A percentile compares a stretch with the other conserved stretches of the same genome.
Conservation (phyloP, 768 basidiomycete species). For the Austroboletus eburneus region DNA sequence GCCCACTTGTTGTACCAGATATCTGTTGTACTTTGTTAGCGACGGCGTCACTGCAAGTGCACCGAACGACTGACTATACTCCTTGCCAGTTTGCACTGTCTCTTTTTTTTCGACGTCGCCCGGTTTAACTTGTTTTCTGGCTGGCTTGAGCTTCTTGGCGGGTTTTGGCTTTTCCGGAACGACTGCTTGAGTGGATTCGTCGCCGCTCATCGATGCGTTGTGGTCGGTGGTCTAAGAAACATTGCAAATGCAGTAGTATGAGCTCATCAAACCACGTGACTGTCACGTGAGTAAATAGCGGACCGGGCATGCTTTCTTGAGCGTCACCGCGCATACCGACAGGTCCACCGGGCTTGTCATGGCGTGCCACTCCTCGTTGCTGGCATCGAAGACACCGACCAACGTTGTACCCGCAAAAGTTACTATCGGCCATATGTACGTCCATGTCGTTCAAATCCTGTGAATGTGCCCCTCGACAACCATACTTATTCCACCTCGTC, state of each 20-base stretch:
- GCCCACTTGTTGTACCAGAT: conserved; percentile 99
- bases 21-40: conserved; percentile 43
- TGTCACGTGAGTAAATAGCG: conserved; percentile 15
- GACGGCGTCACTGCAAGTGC: neutral
- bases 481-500: conserved; percentile 6
- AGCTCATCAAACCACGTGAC: conserved; percentile 19
- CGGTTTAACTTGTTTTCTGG: conserved; percentile 88
- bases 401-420: conserved; percentile 41
- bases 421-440: conserved; percentile 62
- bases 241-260: neutral
- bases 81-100: conserved; percentile 88
- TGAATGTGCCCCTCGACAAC: neutral
- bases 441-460: conserved; percentile 10
- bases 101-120: conserved; percentile 90
- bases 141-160: conserved; percentile 77
- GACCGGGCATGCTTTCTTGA: conserved; percentile 12
- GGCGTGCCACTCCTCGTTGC: conserved; percentile 44
- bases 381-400: conserved; percentile 42
- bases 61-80: conserved; percentile 73
- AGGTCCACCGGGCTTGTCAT: conserved; percentile 26
- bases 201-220: conserved; percentile 29
- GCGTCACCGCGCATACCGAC: conserved; percentile 8
- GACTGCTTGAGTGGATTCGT: conserved; percentile 19
- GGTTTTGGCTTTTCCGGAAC: conserved; percentile 23
- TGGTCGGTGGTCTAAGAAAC: neutral